Evolutionary conservation across 768 basidiomycete species (phyloP), one percentile per base, ranked within the genome.

Genomic region (Termitomyces sp.): DNA sequence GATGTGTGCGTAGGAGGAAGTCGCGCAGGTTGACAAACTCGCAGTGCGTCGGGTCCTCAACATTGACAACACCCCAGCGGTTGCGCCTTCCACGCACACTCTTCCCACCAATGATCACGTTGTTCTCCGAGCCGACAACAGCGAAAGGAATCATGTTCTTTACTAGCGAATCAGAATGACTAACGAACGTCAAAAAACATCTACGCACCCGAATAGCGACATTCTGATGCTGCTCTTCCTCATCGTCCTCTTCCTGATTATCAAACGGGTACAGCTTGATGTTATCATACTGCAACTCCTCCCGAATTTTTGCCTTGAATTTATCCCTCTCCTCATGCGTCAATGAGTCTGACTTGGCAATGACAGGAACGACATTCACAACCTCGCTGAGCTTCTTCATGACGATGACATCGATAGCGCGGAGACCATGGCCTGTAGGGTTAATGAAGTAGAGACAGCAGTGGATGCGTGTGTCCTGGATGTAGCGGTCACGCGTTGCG

Each of bases 371-470:
- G 54, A 99, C 96, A 67, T 99, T 99, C 73, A 98, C 97, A 45
- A 98, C 96, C 72, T 98, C 97, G 72, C 91, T 91, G 61, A 99
- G 80, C 79, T 98, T 98, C 82, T 98, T 97, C 88, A 99, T 94
- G 64, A 99, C 97, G 68, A 95, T 95, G 48, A 98, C 89, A 67
- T 99, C 96, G 68, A 99, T 95, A 33, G 97, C 88, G 61, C 95
- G 93, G 58, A 99, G 85, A 4, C 91, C 87, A 75, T 99, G 96
- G 22, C 96, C 96, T n/a, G 95, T 97, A 22, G 96, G 97, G 75
- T 90, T 95, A 81, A 99, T 95, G 77, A 98, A 99, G 84, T 93
- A 98, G 55, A 99, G 73, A 72, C 89, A 92, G 80, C 95, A 98
- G 81, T 99, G 96, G 62, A 99, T 97, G 61, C 96, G 90, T 16